Evolutionary conservation across 2,329 filamentous ascomycete genomes (phyloP), one percentile per base, ranked within the genome.

Genomic region (Fusarium sp.): DNA sequence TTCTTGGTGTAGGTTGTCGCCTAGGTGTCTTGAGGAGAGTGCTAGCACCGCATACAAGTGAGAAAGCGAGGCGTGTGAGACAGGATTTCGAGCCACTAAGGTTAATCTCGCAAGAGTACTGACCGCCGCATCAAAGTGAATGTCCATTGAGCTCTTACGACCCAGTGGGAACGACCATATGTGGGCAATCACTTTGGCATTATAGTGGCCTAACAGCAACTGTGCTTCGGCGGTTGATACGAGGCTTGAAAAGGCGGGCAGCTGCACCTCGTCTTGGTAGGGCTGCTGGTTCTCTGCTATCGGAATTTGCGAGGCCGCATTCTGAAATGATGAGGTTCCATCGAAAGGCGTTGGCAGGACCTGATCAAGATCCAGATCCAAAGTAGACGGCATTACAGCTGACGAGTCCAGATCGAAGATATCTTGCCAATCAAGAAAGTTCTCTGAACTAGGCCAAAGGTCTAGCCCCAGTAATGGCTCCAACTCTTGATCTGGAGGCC

Each of bases 351-450:
- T n/a, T 18, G 16, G 33, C 3, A 37, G 33, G n/a, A 37, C 33
- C 11, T 37, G 33, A 37, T 37, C 33, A 18, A 37, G n/a, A 10
- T 37, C 33, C 23, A 49, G 3, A 43, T 48, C 13, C 54, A 38
- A 2, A 63, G 38, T 8, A 57, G 59, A 5, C 20, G 47, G 8
- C 2, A 28, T 8, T 26, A 23, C 6, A 26, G 21, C 16, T 38
- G 55, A 39, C 2, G 47, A 58, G 16, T 59, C 60, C 5, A 63
- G 13, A 9, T 59, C 60, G 18, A 63, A 63, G 8, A 63, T 24
- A 33, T 63, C 60, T 1, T 55, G 35, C 60, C 60, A 63, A 29
- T 63, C 55, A 1, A 63, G 48, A 3, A 63, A 24, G 12, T 35
- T 48, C 3, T 47, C 60, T 2, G 41, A 28, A 13, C 28, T 48